These are phyloP conservation scores for Carpinus fangiana DNA, from an alignment of 306 rosid species.

Conservation along the genomic window DNA sequence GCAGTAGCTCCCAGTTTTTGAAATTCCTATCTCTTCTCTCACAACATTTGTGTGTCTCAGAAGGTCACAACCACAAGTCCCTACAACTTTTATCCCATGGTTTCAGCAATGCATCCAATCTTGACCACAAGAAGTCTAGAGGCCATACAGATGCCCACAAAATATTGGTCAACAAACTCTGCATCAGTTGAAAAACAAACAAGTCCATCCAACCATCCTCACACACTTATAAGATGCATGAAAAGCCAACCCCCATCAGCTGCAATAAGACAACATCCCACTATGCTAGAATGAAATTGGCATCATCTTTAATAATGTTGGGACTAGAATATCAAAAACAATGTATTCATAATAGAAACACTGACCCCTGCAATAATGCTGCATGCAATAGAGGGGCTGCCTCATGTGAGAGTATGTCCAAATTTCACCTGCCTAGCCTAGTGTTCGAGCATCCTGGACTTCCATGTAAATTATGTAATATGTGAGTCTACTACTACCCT, in stretches of 20 bases:
- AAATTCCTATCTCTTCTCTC: neutral
- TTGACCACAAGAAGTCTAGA: constrained; percentile 24
- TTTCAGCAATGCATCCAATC: constrained; percentile 18
- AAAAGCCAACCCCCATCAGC: neutral
- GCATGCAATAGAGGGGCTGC: no score
- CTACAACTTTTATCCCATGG: neutral
- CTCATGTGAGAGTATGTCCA: no score
- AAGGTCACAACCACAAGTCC: constrained; percentile 13
- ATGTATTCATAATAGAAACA: no score
- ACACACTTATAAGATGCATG: neutral
- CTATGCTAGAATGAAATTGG: no score
- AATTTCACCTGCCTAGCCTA: no score
- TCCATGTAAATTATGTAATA: no score
- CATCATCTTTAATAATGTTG: no score
- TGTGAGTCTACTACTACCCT: no score
- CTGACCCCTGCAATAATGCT: no score
- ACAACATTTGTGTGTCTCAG: constrained; percentile 9
- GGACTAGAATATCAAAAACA: no score
- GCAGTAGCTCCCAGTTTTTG: no score
- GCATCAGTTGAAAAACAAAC: neutral
- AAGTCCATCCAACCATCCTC: neutral
- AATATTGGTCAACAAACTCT: constrained; percentile 31
- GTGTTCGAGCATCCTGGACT: no score
- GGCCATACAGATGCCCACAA: constrained; percentile 31
- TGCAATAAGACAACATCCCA: neutral